Base-by-base conservation (phyloP, 2,329 filamentous ascomycete species). In the Talaromyces sp. region DNA sequence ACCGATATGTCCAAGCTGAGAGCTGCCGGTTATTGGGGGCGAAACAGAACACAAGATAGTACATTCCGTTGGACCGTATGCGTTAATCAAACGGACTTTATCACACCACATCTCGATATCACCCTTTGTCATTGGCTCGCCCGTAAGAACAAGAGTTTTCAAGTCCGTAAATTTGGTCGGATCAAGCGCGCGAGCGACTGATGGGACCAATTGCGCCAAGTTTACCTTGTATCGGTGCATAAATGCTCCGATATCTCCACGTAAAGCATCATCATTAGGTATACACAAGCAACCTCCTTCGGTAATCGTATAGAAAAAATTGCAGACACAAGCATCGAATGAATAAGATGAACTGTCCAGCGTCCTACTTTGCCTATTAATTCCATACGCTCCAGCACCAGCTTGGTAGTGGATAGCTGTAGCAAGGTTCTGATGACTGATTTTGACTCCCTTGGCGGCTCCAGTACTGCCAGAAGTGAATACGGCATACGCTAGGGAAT, bases 281-380 rank as follows among this genome's bases (percentile, higher is more conserved):
- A 87, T 77, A 62, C 85, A 86, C 6, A 87, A 76, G 45, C 82
- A 84, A 0, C 81, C 84, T 4, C 85, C 85, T 33, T 80, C 71
- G 0, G 80, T 73, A 2, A 86, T 74, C 0, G 83, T 81, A 0
- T 79, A 80, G 64, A 85, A 79, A 1, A 84, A 76, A 67, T 85
- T 82, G 3, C 76, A 72, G 39, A 85, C 71, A 43, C 78, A 75
- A n/a, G 81, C 76, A 67, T 85, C 82, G 63, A 83, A 80, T 39
- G 80, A 79, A 70, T 80, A 83, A 2, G 83, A 84, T 0, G 84
- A 84, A 63, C 85, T 81, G 65, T 86, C 83, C 10, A 88, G 82
- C 9, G 89, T 85, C 2, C 89, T 80, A 3, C 86, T 88, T 0
- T 81, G 73, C 0, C 78, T 73, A 7, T 81, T 80, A 62, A 77